These are phyloP conservation scores for Colletotrichum endophyticum DNA, from an alignment of 2,329 filamentous ascomycete species.

Conservation along the genomic window DNA sequence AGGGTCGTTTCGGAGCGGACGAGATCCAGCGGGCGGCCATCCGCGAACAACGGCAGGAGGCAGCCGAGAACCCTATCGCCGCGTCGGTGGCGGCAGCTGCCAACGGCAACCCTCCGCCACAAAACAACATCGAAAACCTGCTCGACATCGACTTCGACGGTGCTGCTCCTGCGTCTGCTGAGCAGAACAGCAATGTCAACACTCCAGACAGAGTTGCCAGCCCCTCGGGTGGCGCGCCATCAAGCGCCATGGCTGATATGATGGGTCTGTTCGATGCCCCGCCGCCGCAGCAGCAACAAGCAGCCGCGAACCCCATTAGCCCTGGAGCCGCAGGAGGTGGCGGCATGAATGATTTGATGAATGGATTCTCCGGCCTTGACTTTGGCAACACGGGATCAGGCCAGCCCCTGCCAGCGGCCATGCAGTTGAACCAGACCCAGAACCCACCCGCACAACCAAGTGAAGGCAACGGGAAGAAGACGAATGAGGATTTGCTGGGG, in stretches of 20 bases:
- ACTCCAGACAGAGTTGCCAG: constrained; percentile 74
- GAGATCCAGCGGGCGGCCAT: constrained; percentile 95
- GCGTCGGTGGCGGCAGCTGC: constrained; percentile 77
- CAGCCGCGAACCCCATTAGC: constrained; percentile 25
- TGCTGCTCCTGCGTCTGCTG: constrained; percentile 85
- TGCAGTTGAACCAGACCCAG: constrained; percentile 53
- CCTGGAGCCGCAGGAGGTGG: constrained; percentile 40
- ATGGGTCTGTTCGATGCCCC: constrained; percentile 75
- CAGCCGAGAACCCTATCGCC: constrained; percentile 91
- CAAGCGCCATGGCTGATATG: constrained; percentile 64
- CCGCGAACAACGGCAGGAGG: constrained; percentile 92
- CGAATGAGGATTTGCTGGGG: constrained; percentile 64
- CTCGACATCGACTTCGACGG: constrained; percentile 97
- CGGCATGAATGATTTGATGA: constrained; percentile 87
- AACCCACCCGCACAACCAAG: constrained; percentile 34
- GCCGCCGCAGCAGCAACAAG: constrained; percentile 54
- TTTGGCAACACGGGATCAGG: constrained; percentile 62
- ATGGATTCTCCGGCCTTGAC: constrained; percentile 84
- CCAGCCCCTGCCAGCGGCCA: constrained; percentile 68
- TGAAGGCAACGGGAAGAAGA: constrained; percentile 55
- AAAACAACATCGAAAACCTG: constrained; percentile 90
- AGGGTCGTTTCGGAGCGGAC: constrained; percentile 91
- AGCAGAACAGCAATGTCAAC: constrained; percentile 57
- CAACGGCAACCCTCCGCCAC: constrained; percentile 54
- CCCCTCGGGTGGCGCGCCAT: constrained; percentile 51